Conservation (phyloP, 148 eudicot species). For the Suaeda aralocaspica region DNA sequence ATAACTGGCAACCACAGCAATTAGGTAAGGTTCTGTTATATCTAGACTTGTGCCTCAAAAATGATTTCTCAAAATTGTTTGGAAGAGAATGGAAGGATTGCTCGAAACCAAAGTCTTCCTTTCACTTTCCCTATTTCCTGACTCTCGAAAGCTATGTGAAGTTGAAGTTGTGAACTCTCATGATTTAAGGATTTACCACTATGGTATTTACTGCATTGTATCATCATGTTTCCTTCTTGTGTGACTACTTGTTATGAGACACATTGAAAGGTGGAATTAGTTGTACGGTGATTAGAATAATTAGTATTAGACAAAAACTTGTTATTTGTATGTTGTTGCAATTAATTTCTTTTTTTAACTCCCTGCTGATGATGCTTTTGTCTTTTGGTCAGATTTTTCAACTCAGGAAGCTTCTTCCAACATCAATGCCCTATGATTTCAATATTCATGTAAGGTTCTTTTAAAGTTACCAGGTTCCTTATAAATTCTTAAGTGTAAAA, state of each 20-base stretch:
- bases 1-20: too few relatives aligned
- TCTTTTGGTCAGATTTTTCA: conserved; percentile 62
- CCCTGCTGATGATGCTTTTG: not conserved
- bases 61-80: too few relatives aligned
- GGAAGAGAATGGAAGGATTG: too few relatives aligned
- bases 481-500: not conserved
- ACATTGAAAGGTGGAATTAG: not conserved
- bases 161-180: too few relatives aligned
- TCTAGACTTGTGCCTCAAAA: too few relatives aligned
- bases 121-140: too few relatives aligned
- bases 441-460: conserved; percentile 94
- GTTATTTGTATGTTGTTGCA: not conserved
- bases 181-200: not conserved
- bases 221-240: too few relatives aligned
- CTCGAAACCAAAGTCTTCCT: too few relatives aligned
- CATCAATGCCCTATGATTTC: conserved; percentile 79
- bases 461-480: too few relatives aligned
- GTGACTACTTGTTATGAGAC: not conserved
- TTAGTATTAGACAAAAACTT: not conserved
- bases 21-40: too few relatives aligned
- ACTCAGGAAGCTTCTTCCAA: conserved; percentile 95
- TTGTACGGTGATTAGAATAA: not conserved
- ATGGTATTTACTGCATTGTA: not conserved
- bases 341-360: not conserved
- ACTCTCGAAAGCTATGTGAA: too few relatives aligned